These are phyloP conservation scores for Porpolomopsis calyptriformis DNA, from an alignment of 768 basidiomycete genomes.

Conservation along the genomic window DNA sequence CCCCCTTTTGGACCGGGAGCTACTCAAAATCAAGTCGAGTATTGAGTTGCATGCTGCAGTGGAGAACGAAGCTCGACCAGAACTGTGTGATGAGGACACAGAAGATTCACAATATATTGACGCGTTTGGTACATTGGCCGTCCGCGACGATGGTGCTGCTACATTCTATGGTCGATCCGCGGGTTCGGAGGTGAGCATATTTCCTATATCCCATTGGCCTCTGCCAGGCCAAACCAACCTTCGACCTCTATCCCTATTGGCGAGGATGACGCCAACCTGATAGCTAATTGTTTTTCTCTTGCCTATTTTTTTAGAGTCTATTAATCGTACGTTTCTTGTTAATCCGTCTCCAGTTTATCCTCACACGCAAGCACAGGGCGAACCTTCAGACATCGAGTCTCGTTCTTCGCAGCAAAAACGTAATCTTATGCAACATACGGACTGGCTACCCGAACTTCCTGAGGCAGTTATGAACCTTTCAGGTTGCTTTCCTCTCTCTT, in stretches of 20 bases:
- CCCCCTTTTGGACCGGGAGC: conserved; percentile 48
- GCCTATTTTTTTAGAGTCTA: conserved; percentile 30
- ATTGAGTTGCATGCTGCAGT: conserved; percentile 57
- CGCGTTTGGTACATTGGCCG: conserved; percentile 58
- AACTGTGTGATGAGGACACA: conserved; percentile 16
- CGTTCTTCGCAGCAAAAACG: neutral
- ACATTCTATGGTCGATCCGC: conserved; percentile 68
- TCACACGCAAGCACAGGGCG: conserved; percentile 21
- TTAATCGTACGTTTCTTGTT: conserved; percentile 36
- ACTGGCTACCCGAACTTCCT: conserved; percentile 7
- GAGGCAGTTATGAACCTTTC: conserved; percentile 15
- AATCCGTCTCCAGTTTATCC: neutral
- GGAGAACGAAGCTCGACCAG: conserved; percentile 26
- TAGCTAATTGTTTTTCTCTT: neutral
- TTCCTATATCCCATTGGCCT: too few relatives aligned
- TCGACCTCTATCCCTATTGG: too few relatives aligned
- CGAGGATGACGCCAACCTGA: neutral
- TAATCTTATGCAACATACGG: neutral
- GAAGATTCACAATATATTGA: conserved; percentile 50
- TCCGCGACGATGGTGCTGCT: conserved; percentile 57
- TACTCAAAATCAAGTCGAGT: conserved; percentile 55
- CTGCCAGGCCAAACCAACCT: too few relatives aligned
- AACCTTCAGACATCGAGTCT: conserved; percentile 15
- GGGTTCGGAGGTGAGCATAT: conserved; percentile 50
- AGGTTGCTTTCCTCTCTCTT: conserved; percentile 37